phyloP scores from a whole-genome alignment of 164 flowering plant species.

The Protea cynaroides region DNA sequence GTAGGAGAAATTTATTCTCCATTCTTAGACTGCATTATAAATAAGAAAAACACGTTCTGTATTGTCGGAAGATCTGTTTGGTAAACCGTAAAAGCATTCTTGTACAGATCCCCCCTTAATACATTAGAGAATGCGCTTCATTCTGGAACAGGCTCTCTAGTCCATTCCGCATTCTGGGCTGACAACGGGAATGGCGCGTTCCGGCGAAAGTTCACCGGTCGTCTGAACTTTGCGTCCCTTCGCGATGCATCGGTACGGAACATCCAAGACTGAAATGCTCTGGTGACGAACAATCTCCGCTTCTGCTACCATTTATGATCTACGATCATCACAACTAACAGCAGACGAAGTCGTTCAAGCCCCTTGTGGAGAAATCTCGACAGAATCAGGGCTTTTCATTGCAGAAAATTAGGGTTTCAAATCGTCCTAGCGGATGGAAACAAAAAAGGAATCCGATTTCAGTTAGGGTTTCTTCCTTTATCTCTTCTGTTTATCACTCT shows the following conservation, averaged over 20 bases:
- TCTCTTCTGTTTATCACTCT: neutral
- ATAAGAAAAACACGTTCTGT: too few species aligned
- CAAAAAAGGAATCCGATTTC: neutral
- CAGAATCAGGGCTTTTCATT: constrained; percentile 6
- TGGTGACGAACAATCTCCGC: constrained; percentile 21
- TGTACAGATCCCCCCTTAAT: too few species aligned
- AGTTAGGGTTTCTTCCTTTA: constrained; percentile 3
- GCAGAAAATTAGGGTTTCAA: neutral
- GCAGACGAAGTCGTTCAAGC: constrained; percentile 1
- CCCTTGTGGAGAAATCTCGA: neutral
- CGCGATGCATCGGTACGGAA: constrained; percentile 20
- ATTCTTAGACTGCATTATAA: too few species aligned
- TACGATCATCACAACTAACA: constrained; percentile 16
- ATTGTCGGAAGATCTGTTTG: too few species aligned
- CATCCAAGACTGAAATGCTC: constrained; percentile 25
- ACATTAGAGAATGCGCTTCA: too few species aligned
- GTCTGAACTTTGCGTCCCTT: constrained; percentile 11
- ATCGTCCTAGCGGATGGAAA: neutral
- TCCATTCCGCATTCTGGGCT: too few species aligned
- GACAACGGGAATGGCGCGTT: too few species aligned
- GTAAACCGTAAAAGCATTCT: too few species aligned
- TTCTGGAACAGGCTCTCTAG: too few species aligned
- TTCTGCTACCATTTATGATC: constrained; percentile 28
- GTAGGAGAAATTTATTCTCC: too few species aligned
- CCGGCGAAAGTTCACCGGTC: too few species aligned